Base-by-base conservation (phyloP, 2,329 filamentous ascomycete species). In the Monilinia aucupariae region DNA sequence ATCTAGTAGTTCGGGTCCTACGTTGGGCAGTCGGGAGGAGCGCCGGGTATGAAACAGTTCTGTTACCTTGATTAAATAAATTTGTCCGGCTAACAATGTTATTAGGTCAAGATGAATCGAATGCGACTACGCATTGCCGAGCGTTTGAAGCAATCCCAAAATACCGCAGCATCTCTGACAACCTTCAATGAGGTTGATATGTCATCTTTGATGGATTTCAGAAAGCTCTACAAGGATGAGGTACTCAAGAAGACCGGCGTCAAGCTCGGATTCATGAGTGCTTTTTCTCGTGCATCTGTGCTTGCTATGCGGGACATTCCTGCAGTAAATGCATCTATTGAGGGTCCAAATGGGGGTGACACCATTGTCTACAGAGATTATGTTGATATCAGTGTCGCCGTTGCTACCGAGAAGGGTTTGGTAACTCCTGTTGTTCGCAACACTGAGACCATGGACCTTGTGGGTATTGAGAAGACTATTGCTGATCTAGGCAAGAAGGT, bases 101-200 rank as follows among this genome's bases (percentile, higher is more conserved):
- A 67, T 62, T 71, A 94, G 90, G 91, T 97, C 73, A 99, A 99
- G 84, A 99, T 99, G 94, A 97, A 97, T 82, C 91, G 94, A 68
- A 99, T 99, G 94, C 92, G 94, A 69, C 85, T 97, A 66, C 88
- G 94, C 66, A 99, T 97, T 71, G 91, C 94, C 58, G 94, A 99
- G 81, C 92, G 94, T 71, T 85, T 99, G 68, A 99, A 99, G 85
- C 94, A 99, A 77, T 97, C 94, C 25, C 94, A 99, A 76, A 99
- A 99, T 80, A 97, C 94, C 1, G 93, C 94, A 58, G 94, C 94
- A 51, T 96, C 94, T 4, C 82, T 99, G 60, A 97, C 94, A 54
- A 99, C 94, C 32, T 99, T 99, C 84, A 97, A 99, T 77, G 93
- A 97, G 78, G 94, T 99, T 66, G 94, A 99, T 77, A 99, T 99